Evolutionary conservation across 352 stramenopile species (phyloP).

Genomic region (Phytophthora quininea): DNA sequence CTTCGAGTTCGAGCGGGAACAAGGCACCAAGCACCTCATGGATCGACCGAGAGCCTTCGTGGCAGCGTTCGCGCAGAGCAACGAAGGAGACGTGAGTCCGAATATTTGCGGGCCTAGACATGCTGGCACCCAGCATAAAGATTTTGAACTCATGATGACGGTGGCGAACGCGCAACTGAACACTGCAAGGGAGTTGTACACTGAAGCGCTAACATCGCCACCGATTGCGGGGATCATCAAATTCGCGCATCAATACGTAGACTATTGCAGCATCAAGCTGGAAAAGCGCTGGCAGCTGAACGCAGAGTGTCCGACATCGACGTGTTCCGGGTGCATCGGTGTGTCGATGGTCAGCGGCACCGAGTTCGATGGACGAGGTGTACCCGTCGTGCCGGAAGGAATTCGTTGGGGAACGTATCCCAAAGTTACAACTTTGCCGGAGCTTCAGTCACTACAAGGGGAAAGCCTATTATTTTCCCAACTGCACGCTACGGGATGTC

Average conservation of each 20-base stretch:
- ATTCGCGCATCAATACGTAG: conserved; percentile 77
- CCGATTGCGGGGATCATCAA: conserved; percentile 50
- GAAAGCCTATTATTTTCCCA: conserved; percentile 83
- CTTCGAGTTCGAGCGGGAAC: conserved; percentile 88
- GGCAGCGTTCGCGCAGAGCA: conserved; percentile 93
- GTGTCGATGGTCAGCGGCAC: conserved; percentile 87
- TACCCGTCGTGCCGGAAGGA: conserved; percentile 64
- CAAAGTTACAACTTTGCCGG: conserved; percentile 73
- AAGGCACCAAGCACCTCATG: conserved; percentile 81
- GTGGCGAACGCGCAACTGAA: conserved; percentile 76
- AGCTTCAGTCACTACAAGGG: conserved; percentile 75
- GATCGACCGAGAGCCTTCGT: conserved; percentile 89
- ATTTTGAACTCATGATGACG: conserved; percentile 83
- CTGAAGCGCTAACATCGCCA: conserved; percentile 37
- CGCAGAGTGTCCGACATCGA: conserved; percentile 66
- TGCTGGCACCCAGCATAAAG: conserved; percentile 67
- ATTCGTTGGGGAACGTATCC: conserved; percentile 74
- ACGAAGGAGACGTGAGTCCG: conserved; percentile 93
- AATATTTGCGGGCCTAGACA: conserved; percentile 88
- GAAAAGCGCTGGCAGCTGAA: conserved; percentile 71
- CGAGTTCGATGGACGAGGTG: conserved; percentile 74
- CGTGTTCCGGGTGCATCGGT: conserved; percentile 80
- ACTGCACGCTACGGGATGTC: conserved; percentile 78
- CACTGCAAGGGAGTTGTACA: conserved; percentile 69
- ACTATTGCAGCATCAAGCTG: conserved; percentile 73